Evolutionary conservation across 495 filamentous ascomycete genomes (phyloP).

Genomic region (Recurvomyces mirabilis): DNA sequence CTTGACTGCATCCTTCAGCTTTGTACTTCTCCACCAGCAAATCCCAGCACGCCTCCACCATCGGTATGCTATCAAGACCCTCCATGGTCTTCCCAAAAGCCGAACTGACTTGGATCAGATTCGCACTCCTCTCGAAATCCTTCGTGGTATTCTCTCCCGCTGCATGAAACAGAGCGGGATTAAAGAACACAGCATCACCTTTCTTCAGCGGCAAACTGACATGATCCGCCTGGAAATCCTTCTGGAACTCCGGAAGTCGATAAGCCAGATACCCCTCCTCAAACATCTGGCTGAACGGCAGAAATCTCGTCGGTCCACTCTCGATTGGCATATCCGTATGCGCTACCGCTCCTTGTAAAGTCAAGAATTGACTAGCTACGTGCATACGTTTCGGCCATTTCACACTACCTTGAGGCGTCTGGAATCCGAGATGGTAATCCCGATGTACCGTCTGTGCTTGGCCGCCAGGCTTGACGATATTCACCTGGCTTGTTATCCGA

Average conservation of each 20-base stretch:
- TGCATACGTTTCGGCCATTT: constrained; percentile 38
- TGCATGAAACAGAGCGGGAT: constrained; percentile 46
- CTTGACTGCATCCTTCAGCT: constrained; percentile 23
- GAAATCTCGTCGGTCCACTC: constrained; percentile 42
- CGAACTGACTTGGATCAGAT: constrained; percentile 43
- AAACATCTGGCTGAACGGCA: constrained; percentile 45
- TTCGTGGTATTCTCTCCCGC: constrained; percentile 41
- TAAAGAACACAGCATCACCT: constrained; percentile 48
- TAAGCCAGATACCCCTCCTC: constrained; percentile 42
- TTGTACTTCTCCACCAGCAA: constrained; percentile 27
- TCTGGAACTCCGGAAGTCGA: constrained; percentile 35
- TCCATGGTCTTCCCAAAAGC: constrained; percentile 52
- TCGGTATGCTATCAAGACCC: constrained; percentile 35
- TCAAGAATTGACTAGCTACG: constrained; percentile 38
- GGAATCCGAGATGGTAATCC: constrained; percentile 49
- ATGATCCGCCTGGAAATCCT: constrained; percentile 38
- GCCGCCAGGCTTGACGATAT: constrained; percentile 43
- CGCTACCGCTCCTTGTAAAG: constrained; percentile 47
- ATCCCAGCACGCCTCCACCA: constrained; percentile 37
- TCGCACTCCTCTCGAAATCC: constrained; percentile 39
- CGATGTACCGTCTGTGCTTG: constrained; percentile 41
- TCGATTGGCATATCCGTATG: constrained; percentile 44
- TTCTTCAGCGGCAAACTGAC: constrained; percentile 36
- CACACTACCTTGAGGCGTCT: constrained; percentile 29
- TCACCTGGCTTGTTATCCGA: constrained; percentile 45